phyloP scores from a whole-genome alignment of 495 filamentous ascomycete genomes.

The Aspergillus egyptiacus region DNA sequence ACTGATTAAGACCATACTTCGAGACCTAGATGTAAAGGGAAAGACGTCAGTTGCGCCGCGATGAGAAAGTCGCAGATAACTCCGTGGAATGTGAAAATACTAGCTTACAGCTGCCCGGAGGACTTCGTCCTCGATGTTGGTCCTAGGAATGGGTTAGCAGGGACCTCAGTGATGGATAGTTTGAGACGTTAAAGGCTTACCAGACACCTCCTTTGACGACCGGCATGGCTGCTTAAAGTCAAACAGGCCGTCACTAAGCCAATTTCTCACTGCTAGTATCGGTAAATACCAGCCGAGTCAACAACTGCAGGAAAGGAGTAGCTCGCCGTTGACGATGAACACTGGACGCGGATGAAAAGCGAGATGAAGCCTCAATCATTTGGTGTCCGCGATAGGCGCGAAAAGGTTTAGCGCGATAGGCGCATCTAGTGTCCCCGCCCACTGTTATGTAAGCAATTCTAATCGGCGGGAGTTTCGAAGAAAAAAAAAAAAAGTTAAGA shows the following conservation, averaged over 20 bases:
- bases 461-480: conserved; percentile 18
- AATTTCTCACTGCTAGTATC: conserved; percentile 3
- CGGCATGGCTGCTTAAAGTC: conserved; percentile 56
- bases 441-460: conserved; percentile 2
- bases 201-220: conserved; percentile 98
- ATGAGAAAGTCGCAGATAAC: background rate
- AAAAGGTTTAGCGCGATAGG: conserved; percentile 19
- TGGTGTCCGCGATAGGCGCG: conserved; percentile 19
- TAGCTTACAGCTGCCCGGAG: conserved; percentile 70
- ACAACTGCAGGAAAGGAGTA: background rate
- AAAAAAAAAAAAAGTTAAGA: conserved; percentile 24
- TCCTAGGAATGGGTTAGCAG: conserved; percentile 38
- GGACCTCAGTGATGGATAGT: conserved; percentile 1
- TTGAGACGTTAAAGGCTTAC: conserved; percentile 50
- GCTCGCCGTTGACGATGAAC: conserved; percentile 9
- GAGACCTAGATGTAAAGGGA: conserved; percentile 52
- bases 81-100: background rate
- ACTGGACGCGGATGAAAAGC: conserved; percentile 18
- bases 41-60: conserved; percentile 15
- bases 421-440: conserved; percentile 9
- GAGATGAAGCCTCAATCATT: conserved; percentile 4
- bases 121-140: conserved; percentile 86
- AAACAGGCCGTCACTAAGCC: conserved; percentile 8
- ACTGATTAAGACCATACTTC: conserved; percentile 97
- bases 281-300: background rate